Evolutionary conservation across 1,139 yeast species (phyloP).

Genomic region (Pichia sp.): DNA sequence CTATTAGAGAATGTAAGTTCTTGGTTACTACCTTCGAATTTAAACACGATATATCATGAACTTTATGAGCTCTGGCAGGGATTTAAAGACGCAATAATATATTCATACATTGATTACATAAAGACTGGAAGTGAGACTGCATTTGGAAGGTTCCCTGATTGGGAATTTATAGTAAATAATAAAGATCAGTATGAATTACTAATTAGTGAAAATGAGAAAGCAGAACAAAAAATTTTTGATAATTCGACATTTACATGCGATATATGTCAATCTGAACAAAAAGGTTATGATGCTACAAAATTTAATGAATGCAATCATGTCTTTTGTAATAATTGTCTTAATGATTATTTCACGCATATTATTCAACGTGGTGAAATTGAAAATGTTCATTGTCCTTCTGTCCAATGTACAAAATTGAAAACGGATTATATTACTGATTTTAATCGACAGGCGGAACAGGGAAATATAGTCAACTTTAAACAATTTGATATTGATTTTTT

Average conservation of each 20-base stretch:
- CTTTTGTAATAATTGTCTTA: conserved; percentile 48
- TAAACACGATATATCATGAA: conserved; percentile 20
- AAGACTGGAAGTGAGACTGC: conserved; percentile 30
- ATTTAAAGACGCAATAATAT: conserved; percentile 39
- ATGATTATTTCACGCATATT: conserved; percentile 40
- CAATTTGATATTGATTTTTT: conserved; percentile 31
- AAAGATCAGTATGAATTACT: conserved; percentile 20
- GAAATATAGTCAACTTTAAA: conserved; percentile 26
- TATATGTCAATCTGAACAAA: conserved; percentile 50
- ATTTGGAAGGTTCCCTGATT: conserved; percentile 19
- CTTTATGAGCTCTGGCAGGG: conserved; percentile 35
- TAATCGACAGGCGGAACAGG: conserved; percentile 4
- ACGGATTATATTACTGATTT: conserved; percentile 7
- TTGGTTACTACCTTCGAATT: conserved; percentile 28
- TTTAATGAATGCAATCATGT: conserved; percentile 46
- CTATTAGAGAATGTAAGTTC: background rate
- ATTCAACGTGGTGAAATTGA: conserved; percentile 49
- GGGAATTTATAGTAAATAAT: conserved; percentile 13
- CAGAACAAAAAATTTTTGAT: conserved; percentile 33
- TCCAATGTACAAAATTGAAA: conserved; percentile 36
- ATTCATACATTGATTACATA: conserved; percentile 42
- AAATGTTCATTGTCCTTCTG: conserved; percentile 57
- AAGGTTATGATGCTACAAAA: conserved; percentile 42
- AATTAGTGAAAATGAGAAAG: conserved; percentile 22
- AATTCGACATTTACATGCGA: conserved; percentile 45